Conservation (phyloP, 495 filamentous ascomycete species). For the Trichocladium antarcticum region DNA sequence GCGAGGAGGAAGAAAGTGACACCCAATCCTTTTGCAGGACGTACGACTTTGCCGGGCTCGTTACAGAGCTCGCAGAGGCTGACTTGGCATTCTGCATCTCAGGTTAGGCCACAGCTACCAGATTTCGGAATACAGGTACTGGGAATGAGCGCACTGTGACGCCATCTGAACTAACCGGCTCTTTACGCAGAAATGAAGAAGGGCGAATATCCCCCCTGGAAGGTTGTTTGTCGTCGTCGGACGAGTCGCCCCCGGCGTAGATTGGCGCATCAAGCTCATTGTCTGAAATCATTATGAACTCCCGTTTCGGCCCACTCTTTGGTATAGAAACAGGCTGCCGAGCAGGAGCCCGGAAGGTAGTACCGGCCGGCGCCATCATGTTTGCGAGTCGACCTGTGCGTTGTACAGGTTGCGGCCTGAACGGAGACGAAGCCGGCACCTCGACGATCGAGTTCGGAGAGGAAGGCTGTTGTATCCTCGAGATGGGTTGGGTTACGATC, state of each 20-base stretch:
- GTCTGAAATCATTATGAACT: slow-evolving; percentile 34
- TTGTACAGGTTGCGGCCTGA: slow-evolving; percentile 26
- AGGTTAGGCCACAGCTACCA: neutral
- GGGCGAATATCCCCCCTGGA: slow-evolving; percentile 58
- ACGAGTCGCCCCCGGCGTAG: slow-evolving; percentile 29
- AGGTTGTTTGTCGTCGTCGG: slow-evolving; percentile 32
- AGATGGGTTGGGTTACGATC: slow-evolving; percentile 31
- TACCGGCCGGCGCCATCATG: slow-evolving; percentile 69
- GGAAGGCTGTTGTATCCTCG: slow-evolving; percentile 23
- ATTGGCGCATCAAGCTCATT: slow-evolving; percentile 32
- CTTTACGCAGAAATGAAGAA: slow-evolving; percentile 43
- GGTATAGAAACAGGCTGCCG: slow-evolving; percentile 5
- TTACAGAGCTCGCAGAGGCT: slow-evolving; percentile 14
- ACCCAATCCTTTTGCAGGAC: slow-evolving; percentile 20
- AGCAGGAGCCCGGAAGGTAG: slow-evolving; percentile 48
- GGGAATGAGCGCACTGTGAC: neutral
- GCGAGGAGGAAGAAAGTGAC: slow-evolving; percentile 14
- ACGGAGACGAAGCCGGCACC: slow-evolving; percentile 74
- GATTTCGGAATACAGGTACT: neutral
- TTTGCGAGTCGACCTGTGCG: slow-evolving; percentile 38
- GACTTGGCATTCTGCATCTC: slow-evolving; percentile 1
- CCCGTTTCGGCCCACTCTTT: slow-evolving; percentile 14
- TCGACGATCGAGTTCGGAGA: slow-evolving; percentile 51
- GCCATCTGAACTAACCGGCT: slow-evolving; percentile 4
- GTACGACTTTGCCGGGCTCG: slow-evolving; percentile 13